Percentiles rank a stretch among this genome's conserved stretches.
phyloP scores from a whole-genome alignment of 805 yeast species.

The Wickerhamiella lipophila region DNA sequence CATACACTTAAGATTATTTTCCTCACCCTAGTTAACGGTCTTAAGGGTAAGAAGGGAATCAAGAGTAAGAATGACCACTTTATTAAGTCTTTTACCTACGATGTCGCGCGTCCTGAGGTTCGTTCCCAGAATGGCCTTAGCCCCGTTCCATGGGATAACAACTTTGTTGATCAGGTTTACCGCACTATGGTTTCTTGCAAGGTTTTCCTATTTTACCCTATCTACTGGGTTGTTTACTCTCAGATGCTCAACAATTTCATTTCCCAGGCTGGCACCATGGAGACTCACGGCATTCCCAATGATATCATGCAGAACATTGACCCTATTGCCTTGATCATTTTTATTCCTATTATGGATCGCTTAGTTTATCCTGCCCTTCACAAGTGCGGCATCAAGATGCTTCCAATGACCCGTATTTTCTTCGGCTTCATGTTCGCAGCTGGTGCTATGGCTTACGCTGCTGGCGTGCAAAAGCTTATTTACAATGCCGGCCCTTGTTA shows the following conservation, averaged over 20 bases:
- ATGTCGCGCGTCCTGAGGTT: constrained; percentile 45
- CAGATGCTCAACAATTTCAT: constrained; percentile 64
- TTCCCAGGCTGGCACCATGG: constrained; percentile 63
- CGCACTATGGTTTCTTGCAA: constrained; percentile 59
- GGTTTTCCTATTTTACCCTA: constrained; percentile 56
- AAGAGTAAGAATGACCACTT: background rate
- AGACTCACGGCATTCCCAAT: constrained; percentile 65
- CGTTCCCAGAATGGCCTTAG: constrained; percentile 34
- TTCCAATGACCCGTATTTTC: constrained; percentile 59
- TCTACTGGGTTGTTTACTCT: constrained; percentile 62
- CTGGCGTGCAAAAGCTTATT: constrained; percentile 57
- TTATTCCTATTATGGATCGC: constrained; percentile 59
- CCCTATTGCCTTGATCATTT: constrained; percentile 62
- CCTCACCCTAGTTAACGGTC: constrained; percentile 36
- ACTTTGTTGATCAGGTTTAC: constrained; percentile 59
- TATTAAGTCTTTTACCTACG: constrained; percentile 28
- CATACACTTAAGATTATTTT: constrained; percentile 37
- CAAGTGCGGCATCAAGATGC: constrained; percentile 40
- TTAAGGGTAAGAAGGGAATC: constrained; percentile 18
- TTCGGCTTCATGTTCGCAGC: constrained; percentile 57
- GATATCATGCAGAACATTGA: constrained; percentile 67
- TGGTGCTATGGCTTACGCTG: constrained; percentile 60
- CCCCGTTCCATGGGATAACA: constrained; percentile 46
- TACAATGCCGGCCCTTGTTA: constrained; percentile 66
- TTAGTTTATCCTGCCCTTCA: constrained; percentile 44